These are phyloP conservation scores for Calycina marina DNA, from an alignment of 2,329 filamentous ascomycete genomes.

Conservation along the genomic window DNA sequence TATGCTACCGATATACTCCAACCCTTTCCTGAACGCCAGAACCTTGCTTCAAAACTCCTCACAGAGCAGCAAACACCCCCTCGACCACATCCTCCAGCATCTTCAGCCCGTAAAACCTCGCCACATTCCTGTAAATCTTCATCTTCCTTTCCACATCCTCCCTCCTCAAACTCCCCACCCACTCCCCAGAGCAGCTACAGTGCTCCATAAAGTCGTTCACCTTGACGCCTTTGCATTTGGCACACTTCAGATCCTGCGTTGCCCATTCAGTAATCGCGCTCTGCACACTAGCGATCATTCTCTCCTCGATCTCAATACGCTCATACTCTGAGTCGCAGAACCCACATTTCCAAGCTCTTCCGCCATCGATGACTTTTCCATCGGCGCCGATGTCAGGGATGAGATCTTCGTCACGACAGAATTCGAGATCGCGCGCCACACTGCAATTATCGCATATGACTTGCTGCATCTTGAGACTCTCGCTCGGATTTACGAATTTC, in stretches of 20 bases:
- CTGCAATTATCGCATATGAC: constrained; percentile 86
- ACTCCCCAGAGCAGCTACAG: constrained; percentile 80
- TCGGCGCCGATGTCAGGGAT: constrained; percentile 32
- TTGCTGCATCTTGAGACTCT: constrained; percentile 56
- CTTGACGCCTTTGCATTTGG: constrained; percentile 53
- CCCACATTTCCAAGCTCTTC: constrained; percentile 54
- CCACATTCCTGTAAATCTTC: constrained; percentile 58
- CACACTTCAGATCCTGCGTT: constrained; percentile 79
- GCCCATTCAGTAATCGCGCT: constrained; percentile 65
- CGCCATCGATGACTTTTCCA: constrained; percentile 1
- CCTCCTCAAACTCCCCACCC: constrained; percentile 57
- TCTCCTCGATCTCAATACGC: constrained; percentile 70
- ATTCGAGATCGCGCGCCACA: constrained; percentile 72
- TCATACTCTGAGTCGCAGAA: constrained; percentile 67
- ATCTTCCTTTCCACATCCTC: constrained; percentile 51
- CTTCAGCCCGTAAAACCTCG: constrained; percentile 62
- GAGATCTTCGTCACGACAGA: constrained; percentile 80
- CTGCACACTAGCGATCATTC: constrained; percentile 63
- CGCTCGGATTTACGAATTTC: constrained; percentile 75
- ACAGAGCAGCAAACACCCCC: constrained; percentile 39
- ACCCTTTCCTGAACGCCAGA: no score
- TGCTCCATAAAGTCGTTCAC: constrained; percentile 95
- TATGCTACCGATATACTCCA: no score
- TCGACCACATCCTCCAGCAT: constrained; percentile 68
- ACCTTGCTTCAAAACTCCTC: background rate